Base-by-base conservation (phyloP, 2,329 filamentous ascomycete genomes). In the Neopestalotiopsis clavispora region DNA sequence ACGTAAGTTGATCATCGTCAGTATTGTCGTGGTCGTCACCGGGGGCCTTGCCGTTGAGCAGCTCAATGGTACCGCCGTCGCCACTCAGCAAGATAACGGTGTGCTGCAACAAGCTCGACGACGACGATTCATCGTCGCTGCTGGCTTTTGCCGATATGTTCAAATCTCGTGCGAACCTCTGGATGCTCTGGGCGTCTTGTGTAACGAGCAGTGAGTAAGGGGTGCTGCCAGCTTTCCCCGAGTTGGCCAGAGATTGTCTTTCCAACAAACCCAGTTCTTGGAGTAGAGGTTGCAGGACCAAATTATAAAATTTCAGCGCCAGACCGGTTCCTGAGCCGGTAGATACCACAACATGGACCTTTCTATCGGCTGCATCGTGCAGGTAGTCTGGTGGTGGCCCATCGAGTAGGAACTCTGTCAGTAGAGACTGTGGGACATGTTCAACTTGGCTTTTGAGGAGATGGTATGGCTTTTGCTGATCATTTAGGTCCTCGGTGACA, bases 61-160 rank as follows among this genome's bases (percentile, higher is more conserved):
- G 83, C 74, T 98, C 95, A 20, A 94, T 87, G 2, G 97, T 80
- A 5, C 94, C 95, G 14, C 95, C 95, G 78, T 98, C 95, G 6
- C 95, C 95, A 63, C 92, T 95, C 4, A 98, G 85, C 13, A 98
- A 86, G 38, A 98, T 81, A 32, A 98, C 85, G 0, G 90, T 90
- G 75, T 91, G 88, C 13, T 72, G 72, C 57, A 58, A 63, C 57
- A 58, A 63, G 4, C 28, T 52, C 14, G 67, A 30, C 13, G 34
- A 38, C 34, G 3, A 28, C 3, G 23, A 28, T 28, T 28, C 23
- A 28, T 28, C 23, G 23, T 65, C 34, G 71, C 66, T 66, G 70
- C 67, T n/a, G 68, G 52, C 30, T 40, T 45, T 68, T n/a, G 30
- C 14, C 12, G 65, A 67, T 20, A 45, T 60, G n/a, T 77, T 81